Percentiles rank a stretch among this genome's conserved stretches.
phyloP scores from a whole-genome alignment of 2,329 filamentous ascomycete genomes.

The Cordyceps militaris region DNA sequence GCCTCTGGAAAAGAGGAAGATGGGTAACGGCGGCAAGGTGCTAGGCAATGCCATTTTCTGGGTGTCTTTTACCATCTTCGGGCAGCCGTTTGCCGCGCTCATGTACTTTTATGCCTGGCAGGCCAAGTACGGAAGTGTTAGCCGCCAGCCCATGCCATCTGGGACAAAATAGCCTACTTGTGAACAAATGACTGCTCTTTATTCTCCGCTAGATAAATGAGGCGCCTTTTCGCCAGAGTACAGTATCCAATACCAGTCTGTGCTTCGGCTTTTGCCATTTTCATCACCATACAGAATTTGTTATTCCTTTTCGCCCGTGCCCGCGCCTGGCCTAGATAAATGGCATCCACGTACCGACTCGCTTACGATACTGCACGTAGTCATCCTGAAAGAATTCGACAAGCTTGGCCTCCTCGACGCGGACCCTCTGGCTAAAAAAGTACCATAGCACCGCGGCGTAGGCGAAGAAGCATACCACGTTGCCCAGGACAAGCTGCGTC shows the following conservation, averaged over 20 bases:
- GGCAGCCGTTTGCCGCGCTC: constrained; percentile 85
- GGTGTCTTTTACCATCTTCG: constrained; percentile 91
- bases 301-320: neutral
- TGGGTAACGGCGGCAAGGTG: constrained; percentile 62
- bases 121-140: constrained; percentile 87
- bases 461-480: constrained; percentile 65
- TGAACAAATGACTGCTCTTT: neutral
- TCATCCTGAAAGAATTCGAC: constrained; percentile 77
- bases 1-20: constrained; percentile 70
- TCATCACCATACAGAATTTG: neutral
- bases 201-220: neutral
- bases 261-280: neutral
- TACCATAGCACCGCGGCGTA: constrained; percentile 74
- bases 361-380: constrained; percentile 66
- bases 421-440: constrained; percentile 73
- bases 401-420: constrained; percentile 70
- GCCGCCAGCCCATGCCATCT: constrained; percentile 30
- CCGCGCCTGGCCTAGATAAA: constrained; percentile 34
- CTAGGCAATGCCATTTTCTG: constrained; percentile 93
- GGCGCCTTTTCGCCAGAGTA: neutral
- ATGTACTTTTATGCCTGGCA: constrained; percentile 99
- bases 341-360: constrained; percentile 73
- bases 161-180: neutral
- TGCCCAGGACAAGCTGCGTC: constrained; percentile 84
- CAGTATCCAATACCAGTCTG: neutral